A percentile compares a stretch with the other conserved stretches of the same genome.
These are phyloP conservation scores for Penicillium maclennaniae DNA, from an alignment of 495 filamentous ascomycete species.

Conservation along the genomic window DNA sequence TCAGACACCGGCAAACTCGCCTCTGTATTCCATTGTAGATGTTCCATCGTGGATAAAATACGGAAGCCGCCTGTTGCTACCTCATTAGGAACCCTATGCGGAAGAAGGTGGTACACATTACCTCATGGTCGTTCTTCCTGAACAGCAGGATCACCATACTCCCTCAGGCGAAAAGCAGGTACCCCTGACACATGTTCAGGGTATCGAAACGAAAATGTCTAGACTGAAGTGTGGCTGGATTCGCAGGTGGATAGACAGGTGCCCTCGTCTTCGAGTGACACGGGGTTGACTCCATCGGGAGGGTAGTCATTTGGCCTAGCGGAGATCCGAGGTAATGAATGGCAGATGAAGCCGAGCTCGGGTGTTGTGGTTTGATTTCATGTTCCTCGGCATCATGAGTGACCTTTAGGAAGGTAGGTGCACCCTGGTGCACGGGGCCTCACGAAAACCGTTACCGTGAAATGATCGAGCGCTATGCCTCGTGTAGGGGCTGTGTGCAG, in stretches of 20 bases:
- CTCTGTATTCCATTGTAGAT: not conserved
- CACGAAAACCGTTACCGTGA: not conserved
- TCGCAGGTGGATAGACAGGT: not conserved
- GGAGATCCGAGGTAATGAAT: constrained; percentile 1
- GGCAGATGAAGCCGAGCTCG: not conserved
- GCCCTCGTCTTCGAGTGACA: constrained; percentile 6
- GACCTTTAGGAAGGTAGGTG: constrained; percentile 16
- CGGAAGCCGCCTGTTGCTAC: not conserved
- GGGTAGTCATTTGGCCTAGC: not conserved
- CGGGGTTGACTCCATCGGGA: not conserved
- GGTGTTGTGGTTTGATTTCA: not conserved
- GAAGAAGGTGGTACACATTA: constrained; percentile 9
- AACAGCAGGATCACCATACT: not conserved
- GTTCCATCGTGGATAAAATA: not conserved
- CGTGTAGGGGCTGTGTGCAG: not conserved
- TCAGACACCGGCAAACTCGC: not conserved
- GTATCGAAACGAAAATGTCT: not conserved
- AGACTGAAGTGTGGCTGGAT: not conserved
- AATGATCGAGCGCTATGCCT: not conserved
- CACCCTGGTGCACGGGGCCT: not conserved
- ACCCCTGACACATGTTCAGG: constrained; percentile 6
- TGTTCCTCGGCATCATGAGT: constrained; percentile 22
- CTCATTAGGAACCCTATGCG: not conserved
- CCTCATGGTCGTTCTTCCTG: constrained; percentile 9
- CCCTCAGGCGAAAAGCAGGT: constrained; percentile 13